These are phyloP conservation scores for Corchorus olitorius DNA, from an alignment of 345 rosid genomes.

Conservation along the genomic window DNA sequence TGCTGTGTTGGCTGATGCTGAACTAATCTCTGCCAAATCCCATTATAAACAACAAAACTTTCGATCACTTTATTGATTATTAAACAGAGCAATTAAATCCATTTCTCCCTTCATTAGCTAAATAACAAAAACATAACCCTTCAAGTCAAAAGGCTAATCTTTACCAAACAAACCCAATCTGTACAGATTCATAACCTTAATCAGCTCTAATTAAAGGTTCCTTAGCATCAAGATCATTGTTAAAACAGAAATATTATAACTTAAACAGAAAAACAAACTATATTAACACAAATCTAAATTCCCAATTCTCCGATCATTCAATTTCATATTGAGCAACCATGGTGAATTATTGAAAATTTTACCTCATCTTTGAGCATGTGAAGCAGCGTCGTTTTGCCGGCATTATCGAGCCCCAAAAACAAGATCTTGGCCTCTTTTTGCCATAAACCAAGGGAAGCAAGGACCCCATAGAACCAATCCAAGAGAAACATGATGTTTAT, in stretches of 20 bases:
- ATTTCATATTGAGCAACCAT: background rate
- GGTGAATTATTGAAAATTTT: background rate
- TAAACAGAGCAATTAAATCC: background rate
- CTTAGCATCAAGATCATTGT: background rate
- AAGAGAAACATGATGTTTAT: slow-evolving; percentile 55
- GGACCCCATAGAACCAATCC: slow-evolving; percentile 80
- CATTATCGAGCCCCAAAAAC: slow-evolving; percentile 83
- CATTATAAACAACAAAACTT: slow-evolving; percentile 9
- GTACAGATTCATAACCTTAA: background rate
- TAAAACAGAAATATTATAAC: background rate
- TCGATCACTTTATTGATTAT: background rate
- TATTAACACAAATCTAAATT: slow-evolving; percentile 1
- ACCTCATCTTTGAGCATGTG: slow-evolving; percentile 92
- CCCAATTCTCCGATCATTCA: background rate
- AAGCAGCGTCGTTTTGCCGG: slow-evolving; percentile 82
- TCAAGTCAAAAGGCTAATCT: background rate
- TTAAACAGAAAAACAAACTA: background rate
- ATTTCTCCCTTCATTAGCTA: background rate
- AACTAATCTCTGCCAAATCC: slow-evolving; percentile 61
- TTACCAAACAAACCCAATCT: slow-evolving; percentile 18
- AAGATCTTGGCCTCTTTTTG: slow-evolving; percentile 86
- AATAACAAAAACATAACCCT: background rate
- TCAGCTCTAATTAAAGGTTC: background rate
- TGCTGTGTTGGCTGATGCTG: slow-evolving; percentile 86
- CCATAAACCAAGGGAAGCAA: slow-evolving; percentile 76